phyloP scores from a whole-genome alignment of 495 filamentous ascomycete species.

The Penicillium egyptiacum region DNA sequence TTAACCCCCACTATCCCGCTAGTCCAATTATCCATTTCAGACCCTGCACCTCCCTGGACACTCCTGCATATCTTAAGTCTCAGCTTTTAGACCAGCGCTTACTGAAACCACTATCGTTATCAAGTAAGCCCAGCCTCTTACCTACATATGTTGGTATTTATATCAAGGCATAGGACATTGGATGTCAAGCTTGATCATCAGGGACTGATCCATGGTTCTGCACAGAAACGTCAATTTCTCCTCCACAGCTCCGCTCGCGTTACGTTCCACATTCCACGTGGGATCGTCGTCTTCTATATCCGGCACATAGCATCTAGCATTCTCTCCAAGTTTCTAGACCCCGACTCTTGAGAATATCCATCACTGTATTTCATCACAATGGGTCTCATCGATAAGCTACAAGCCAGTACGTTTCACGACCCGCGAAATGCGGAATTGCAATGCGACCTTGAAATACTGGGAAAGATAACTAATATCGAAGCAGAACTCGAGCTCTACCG shows the following conservation, averaged over 20 bases:
- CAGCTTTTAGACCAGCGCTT: neutral
- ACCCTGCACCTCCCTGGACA: neutral
- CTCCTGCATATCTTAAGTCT: conserved; percentile 1
- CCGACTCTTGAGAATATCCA: neutral
- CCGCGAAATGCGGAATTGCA: neutral
- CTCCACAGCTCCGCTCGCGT: neutral
- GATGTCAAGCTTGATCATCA: neutral
- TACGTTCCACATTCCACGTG: neutral
- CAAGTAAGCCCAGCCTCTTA: neutral
- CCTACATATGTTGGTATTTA: neutral
- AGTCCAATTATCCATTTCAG: neutral
- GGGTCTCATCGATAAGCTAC: conserved; percentile 58
- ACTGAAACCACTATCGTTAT: conserved; percentile 3
- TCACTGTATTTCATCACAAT: conserved; percentile 7
- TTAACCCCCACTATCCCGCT: neutral
- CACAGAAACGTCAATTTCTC: neutral
- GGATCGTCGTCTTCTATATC: neutral
- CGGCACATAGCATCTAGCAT: neutral
- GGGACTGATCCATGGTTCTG: conserved; percentile 4
- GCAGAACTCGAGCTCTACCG: conserved; percentile 81
- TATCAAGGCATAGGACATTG: neutral
- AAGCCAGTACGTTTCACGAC: conserved; percentile 48
- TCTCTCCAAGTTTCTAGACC: neutral
- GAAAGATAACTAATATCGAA: conserved; percentile 24
- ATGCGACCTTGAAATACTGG: neutral